These are phyloP conservation scores for Penicillium sp. DNA, from an alignment of 2,329 filamentous ascomycete species.

Conservation along the genomic window DNA sequence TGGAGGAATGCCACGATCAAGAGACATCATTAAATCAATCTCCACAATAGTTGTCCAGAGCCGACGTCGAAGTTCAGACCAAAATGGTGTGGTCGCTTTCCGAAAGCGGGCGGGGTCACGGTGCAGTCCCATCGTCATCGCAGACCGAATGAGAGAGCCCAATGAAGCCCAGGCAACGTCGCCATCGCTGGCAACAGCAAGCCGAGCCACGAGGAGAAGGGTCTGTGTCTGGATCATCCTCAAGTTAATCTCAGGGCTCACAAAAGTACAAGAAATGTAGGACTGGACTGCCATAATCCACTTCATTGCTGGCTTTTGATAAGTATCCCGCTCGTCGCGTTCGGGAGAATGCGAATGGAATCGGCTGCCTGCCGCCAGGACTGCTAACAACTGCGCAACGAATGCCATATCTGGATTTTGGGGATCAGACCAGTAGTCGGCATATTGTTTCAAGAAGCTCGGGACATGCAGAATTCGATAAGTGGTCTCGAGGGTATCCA, in stretches of 20 bases:
- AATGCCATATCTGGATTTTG: slow-evolving; percentile 51
- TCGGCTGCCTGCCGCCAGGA: slow-evolving; percentile 52
- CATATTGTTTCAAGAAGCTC: slow-evolving; percentile 60
- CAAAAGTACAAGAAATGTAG: slow-evolving; percentile 38
- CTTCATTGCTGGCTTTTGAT: slow-evolving; percentile 54
- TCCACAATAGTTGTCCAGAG: slow-evolving; percentile 52
- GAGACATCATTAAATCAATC: slow-evolving; percentile 44
- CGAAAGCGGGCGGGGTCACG: slow-evolving; percentile 42
- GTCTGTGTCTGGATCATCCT: slow-evolving; percentile 40
- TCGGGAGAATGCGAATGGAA: slow-evolving; percentile 33
- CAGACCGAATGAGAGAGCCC: slow-evolving; percentile 46
- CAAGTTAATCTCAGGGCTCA: slow-evolving; percentile 37
- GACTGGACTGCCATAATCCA: slow-evolving; percentile 44
- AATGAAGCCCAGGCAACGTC: slow-evolving; percentile 43
- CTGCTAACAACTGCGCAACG: slow-evolving; percentile 46
- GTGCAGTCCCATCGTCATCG: slow-evolving; percentile 50
- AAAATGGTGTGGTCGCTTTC: slow-evolving; percentile 42
- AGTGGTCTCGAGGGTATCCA: slow-evolving; percentile 61
- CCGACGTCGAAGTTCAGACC: slow-evolving; percentile 51
- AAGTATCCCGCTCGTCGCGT: slow-evolving; percentile 27
- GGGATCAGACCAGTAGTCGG: slow-evolving; percentile 56
- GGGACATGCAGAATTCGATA: slow-evolving; percentile 63
- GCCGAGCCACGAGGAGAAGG: slow-evolving; percentile 40
- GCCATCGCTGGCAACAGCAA: slow-evolving; percentile 36
- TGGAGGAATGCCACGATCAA: slow-evolving; percentile 41